Base-by-base conservation (phyloP, 1,284 basidiomycete genomes). In the Puccinia triticina region DNA sequence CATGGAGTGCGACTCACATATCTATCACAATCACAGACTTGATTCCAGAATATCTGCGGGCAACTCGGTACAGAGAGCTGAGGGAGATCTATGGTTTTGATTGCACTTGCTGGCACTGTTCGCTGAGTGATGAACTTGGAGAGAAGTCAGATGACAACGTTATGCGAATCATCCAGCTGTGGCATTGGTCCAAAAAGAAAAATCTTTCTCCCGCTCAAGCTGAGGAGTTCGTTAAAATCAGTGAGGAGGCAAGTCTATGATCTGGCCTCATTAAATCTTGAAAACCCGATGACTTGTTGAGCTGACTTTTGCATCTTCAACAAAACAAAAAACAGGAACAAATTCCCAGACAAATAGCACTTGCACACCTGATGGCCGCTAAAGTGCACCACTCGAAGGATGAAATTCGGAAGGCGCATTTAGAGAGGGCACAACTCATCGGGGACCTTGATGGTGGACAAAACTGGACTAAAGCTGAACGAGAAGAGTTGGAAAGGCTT, bases 21-120 rank as follows among this genome's bases (percentile, higher is more conserved):
- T n/a, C n/a, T n/a, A n/a, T n/a, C n/a, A 46, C 8, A 59, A 59
- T 11, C 34, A 23, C 55, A 74, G 72, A 74, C 40, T 53, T 50
- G 40, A 18, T 53, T 1, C 34, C 59, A 59, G 72, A 74, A 14
- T 18, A 1, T 16, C 1, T 3, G 14, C 50, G 32, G 8, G 71
- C 21, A 40, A 32, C 1, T 74, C 72, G 72, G 40, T 29, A 32
- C 37, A 1, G 40, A 7, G 53, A 34, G 12, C 53, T 74, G 2
- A 1, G 40, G 23, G 12, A 32, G 16, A 23, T 32, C 1, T 74
- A 74, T 21, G 53, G 72, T 7, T 74, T 74, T 59, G 37, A 57
- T 18, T 74, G 79, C 71, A 43, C 79, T 37, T 82, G 79, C 43
- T 43, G 43, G 1, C 79, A 82, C 75, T 82, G 79, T 74, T 21